Evolutionary conservation across 495 filamentous ascomycete genomes (phyloP).

Genomic region (Lophiotrema nucula): DNA sequence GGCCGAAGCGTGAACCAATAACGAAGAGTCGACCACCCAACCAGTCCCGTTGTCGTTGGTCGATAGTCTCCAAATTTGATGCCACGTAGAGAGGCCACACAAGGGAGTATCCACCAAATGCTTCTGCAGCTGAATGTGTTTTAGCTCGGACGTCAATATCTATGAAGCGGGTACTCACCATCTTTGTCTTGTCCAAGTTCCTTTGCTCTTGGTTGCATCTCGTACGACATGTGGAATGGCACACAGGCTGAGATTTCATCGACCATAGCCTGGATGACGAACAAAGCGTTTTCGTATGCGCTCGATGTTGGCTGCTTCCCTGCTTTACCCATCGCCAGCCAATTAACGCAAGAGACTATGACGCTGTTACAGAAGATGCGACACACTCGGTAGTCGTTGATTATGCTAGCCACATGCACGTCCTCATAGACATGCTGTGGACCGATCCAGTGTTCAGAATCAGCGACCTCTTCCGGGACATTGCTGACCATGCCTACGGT

Average conservation of each 20-base stretch:
- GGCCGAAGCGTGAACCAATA: constrained; percentile 34
- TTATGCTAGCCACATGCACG: constrained; percentile 33
- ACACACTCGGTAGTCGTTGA: constrained; percentile 38
- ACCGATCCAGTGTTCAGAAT: constrained; percentile 31
- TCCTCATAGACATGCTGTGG: constrained; percentile 38
- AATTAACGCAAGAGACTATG: constrained; percentile 30
- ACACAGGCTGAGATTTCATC: constrained; percentile 38
- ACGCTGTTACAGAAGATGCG: constrained; percentile 39
- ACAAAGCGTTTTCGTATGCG: constrained; percentile 14
- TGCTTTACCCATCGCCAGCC: constrained; percentile 6
- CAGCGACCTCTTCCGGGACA: constrained; percentile 26
- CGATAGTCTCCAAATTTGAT: constrained; percentile 26
- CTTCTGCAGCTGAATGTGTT: constrained; percentile 27
- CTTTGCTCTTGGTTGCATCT: constrained; percentile 27
- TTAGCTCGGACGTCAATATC: not conserved
- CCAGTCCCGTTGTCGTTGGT: constrained; percentile 33
- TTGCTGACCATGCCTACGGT: constrained; percentile 24
- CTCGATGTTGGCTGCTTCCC: not conserved
- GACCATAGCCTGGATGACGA: constrained; percentile 32
- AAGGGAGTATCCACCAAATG: constrained; percentile 37
- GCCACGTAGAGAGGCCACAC: constrained; percentile 40
- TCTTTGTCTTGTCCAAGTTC: constrained; percentile 28
- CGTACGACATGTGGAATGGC: constrained; percentile 37
- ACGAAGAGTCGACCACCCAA: constrained; percentile 30
- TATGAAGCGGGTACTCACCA: constrained; percentile 20